Evolutionary conservation across 1,139 yeast genomes (phyloP).

Genomic region (Hyphopichia fennica): DNA sequence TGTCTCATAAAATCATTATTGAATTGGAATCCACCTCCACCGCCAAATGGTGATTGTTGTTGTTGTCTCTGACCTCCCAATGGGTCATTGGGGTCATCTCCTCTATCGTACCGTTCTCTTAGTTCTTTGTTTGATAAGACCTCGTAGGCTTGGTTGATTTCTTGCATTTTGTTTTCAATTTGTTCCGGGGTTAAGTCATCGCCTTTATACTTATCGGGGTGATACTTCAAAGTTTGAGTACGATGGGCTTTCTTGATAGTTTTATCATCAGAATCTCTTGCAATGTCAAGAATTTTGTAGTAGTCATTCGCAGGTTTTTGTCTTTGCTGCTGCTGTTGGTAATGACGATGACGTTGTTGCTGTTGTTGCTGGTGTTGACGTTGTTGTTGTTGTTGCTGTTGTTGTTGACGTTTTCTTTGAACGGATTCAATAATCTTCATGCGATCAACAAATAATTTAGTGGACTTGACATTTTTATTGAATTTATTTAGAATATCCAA

Average conservation of each 20-base stretch:
- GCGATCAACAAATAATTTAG: constrained; percentile 37
- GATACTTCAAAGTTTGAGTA: constrained; percentile 73
- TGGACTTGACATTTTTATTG: constrained; percentile 35
- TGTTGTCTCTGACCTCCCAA: constrained; percentile 16
- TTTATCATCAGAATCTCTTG: constrained; percentile 65
- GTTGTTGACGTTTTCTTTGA: constrained; percentile 18
- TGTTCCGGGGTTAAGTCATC: constrained; percentile 68
- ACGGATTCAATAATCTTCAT: constrained; percentile 24
- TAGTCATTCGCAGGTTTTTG: constrained; percentile 66
- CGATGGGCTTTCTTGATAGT: constrained; percentile 84
- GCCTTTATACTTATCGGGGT: constrained; percentile 84
- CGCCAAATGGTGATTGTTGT: constrained; percentile 11
- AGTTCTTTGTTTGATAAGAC: constrained; percentile 67
- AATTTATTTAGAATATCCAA: constrained; percentile 30
- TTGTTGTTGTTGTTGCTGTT: constrained; percentile 47
- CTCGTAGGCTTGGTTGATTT: constrained; percentile 91
- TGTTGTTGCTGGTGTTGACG: constrained; percentile 53
- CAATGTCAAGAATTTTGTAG: constrained; percentile 73
- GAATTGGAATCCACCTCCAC: constrained; percentile 41
- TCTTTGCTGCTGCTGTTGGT: constrained; percentile 36
- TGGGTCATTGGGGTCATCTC: constrained; percentile 61
- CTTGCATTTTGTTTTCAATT: constrained; percentile 84
- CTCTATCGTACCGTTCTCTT: constrained; percentile 66
- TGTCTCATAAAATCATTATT: constrained; percentile 14
- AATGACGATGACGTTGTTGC: constrained; percentile 47